Evolutionary conservation across 768 basidiomycete genomes (phyloP), one percentile per base, ranked within the genome.

Genomic region (Calocybe gangraenosa): DNA sequence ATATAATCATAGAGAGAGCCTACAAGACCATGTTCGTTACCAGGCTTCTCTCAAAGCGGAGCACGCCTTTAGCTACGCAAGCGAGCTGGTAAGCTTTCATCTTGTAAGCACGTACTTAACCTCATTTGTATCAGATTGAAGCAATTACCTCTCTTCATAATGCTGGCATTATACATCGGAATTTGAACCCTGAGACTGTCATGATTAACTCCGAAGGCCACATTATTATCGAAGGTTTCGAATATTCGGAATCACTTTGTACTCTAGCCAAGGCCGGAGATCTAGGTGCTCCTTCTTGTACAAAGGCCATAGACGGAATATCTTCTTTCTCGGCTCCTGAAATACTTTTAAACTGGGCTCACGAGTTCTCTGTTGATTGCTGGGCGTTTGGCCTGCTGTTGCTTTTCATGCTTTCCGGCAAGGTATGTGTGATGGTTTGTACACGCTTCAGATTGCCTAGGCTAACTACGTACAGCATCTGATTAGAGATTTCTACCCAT

Each of bases 311-410:
- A 36, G 10, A 42, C 19, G 19, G 32, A 7, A 32, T 38, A n/a
- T 48, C 47, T 42, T 37, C 54, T 33, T 77, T 73, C 52, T 65
- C 62, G 17, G 76, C 81, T 3, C 80, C 81, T 1, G 81, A 82
- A 50, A 48, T 77, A 0, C 47, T 79, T 10, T 61, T 82, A 7
- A 75, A 75, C 0, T 84, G 81, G 81, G 54, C 64, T 13, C 71
- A 77, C 42, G 74, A 78, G 50, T 63, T 55, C 18, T 62, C 69
- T 11, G 76, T 77, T 15, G 81, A 84, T 58, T 74, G 70, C 50
- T 84, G 81, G 81, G 72, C 73, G 0, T 79, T 82, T 48, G 81
- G 80, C 2, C 55, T 75, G 54, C 45, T 78, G 30, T 44, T 82
- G 31, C 73, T 70, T 48, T 76, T 70, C 49, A 70, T 82, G 69